Percentiles rank a stretch among this genome's conserved stretches.
Conservation (phyloP, 1,139 yeast genomes). For the Meyerozyma elateridarum region DNA sequence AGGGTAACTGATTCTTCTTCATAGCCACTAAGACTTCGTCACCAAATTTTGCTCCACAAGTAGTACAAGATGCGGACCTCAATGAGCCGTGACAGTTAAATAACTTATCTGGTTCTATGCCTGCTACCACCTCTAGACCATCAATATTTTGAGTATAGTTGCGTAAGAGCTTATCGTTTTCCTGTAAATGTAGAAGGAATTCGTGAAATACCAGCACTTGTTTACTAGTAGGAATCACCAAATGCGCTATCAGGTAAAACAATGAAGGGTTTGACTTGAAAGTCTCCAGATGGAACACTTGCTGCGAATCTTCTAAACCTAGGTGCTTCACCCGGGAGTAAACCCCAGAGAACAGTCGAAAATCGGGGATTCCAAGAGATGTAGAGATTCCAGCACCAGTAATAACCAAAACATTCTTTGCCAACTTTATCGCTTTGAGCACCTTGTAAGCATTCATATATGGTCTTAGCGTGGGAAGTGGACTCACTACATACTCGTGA, state of each 20-base stretch:
- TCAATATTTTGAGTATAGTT: conserved; percentile 96
- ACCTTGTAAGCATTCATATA: too few species aligned
- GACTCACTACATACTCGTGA: too few species aligned
- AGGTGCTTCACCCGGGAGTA: conserved; percentile 61
- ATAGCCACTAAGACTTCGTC: conserved; percentile 60
- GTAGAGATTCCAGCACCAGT: conserved; percentile 98
- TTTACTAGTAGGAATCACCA: conserved; percentile 75
- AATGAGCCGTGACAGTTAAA: conserved; percentile 97
- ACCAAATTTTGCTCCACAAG: conserved; percentile 73
- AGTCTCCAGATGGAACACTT: conserved; percentile 75
- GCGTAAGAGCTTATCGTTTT: conserved; percentile 72
- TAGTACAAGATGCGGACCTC: conserved; percentile 83
- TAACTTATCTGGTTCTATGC: conserved; percentile 61
- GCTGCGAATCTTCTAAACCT: conserved; percentile 88
- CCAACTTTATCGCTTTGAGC: too few species aligned
- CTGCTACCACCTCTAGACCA: conserved; percentile 82
- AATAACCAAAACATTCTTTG: conserved; percentile 62
- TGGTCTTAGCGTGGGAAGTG: too few species aligned
- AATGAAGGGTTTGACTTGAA: conserved; percentile 77
- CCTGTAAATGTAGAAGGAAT: conserved; percentile 71
- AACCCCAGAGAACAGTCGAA: conserved; percentile 84
- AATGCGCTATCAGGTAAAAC: conserved; percentile 83
- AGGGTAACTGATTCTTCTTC: conserved; percentile 56
- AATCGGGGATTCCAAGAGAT: conserved; percentile 90
- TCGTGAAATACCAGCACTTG: conserved; percentile 80